Base-by-base conservation (phyloP, 192 early-diverging fungal species). In the Mortierella claussenii region DNA sequence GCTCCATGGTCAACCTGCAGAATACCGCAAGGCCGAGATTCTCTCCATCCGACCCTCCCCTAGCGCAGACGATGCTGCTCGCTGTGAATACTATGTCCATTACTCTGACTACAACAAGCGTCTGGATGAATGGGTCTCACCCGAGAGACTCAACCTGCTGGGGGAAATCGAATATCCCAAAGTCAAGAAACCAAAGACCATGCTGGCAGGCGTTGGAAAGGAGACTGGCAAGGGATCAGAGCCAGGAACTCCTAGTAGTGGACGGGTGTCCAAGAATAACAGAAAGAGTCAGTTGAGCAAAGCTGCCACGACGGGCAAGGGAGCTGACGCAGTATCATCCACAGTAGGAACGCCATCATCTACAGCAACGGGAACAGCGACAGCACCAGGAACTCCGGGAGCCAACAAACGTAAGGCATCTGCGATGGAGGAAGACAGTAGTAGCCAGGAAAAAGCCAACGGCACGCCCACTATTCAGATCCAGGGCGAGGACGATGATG, bases 31-130 rank as follows among this genome's bases (percentile, higher is more conserved):
- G 55, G 96, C 95, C 12, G 96, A 98, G 60, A 86, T 98, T 9
- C 82, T 98, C 10, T 95, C 92, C 3, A 89, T 91, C 43, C 88
- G 92, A 21, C 82, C 81, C 40, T 70, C 81, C 21, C 59, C 79
- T 55, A 46, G 46, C 3, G 50, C 64, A 13, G 79, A 82, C 34
- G 50, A 86, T 61, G 51, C 83, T 30, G 48, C 82, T 48, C 57
- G 81, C 55, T 58, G 85, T 34, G 88, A 95, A 83, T 97, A 93
- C 69, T 99, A 99, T 79, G 95, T 99, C 17, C 97, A 99, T 78
- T 97, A 96, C 68, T 88, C 96, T 6, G 91, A 94, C 55, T 98
- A 94, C 83, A 99, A 99, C 88, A 99, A 99, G 79, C 94, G 98
- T 20, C 83, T 99, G 51, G 98, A 99, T 83, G 96, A 97, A 76